A percentile compares a stretch with the other conserved stretches of the same genome.
Evolutionary conservation across 768 basidiomycete species (phyloP).

Genomic region (Lactifluus volemus): DNA sequence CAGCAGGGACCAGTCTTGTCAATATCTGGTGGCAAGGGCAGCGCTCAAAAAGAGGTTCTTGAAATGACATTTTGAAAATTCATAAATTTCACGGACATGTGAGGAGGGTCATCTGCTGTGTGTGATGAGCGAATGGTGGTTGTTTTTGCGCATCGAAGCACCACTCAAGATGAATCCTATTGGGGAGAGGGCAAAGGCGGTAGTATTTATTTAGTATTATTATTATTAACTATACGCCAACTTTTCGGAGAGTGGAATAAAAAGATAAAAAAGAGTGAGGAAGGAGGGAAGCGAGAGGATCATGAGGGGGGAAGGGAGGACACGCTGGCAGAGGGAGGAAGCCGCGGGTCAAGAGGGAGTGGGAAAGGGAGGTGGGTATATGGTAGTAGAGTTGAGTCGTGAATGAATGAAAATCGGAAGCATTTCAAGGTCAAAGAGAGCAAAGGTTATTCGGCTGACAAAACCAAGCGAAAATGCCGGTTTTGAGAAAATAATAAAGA

Average conservation of each 20-base stretch:
- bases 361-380: not conserved
- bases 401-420: conserved; percentile 7
- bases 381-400: no score
- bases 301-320: not conserved
- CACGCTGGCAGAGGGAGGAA: conserved; percentile 9
- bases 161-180: conserved; percentile 10
- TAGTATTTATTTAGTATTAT: not conserved
- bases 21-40: conserved; percentile 2
- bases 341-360: conserved; percentile 12
- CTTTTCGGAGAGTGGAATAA: not conserved
- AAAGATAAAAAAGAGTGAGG: not conserved
- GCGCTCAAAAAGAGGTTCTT: not conserved
- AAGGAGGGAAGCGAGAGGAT: not conserved
- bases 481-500: not conserved
- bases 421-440: conserved; percentile 1
- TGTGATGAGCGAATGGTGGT: not conserved
- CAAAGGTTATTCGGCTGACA: conserved; percentile 18
- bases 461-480: conserved; percentile 19
- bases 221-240: not conserved
- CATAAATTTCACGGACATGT: not conserved
- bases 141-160: conserved; percentile 5
- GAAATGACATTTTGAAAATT: not conserved
- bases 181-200: not conserved
- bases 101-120: not conserved
- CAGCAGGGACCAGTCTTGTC: conserved; percentile 8